Evolutionary conservation across 148 eudicot genomes (phyloP).

Genomic region (Mesembryanthemum crystallinum): DNA sequence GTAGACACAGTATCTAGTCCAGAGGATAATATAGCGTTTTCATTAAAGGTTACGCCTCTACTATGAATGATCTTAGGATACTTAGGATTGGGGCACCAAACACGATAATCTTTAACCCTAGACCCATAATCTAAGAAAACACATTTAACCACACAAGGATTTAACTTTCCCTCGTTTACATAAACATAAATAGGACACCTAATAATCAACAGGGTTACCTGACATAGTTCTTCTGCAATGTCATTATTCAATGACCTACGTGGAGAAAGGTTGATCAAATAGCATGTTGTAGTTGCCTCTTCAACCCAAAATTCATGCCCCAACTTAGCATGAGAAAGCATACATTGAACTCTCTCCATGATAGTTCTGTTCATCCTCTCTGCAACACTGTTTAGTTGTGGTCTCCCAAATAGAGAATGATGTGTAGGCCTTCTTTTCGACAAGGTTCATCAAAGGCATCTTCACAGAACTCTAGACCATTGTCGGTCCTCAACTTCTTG

Average conservation of each 20-base stretch:
- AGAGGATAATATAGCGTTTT: background rate
- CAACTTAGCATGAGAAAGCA: background rate
- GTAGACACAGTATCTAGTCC: background rate
- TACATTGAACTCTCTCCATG: background rate
- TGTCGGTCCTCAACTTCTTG: background rate
- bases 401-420: background rate
- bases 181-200: background rate
- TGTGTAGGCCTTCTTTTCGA: background rate
- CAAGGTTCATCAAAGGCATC: background rate
- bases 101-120: background rate
- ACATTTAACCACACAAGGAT: background rate
- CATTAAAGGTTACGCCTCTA: conserved; percentile 9
- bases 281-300: background rate
- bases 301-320: background rate
- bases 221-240: background rate
- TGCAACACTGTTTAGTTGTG: background rate
- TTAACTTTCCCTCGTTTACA: background rate
- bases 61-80: background rate
- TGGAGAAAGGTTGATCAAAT: background rate
- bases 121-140: background rate
- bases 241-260: background rate
- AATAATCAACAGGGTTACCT: conserved; percentile 7
- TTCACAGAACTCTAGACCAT: background rate
- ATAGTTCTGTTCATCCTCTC: background rate
- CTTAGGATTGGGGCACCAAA: background rate